phyloP scores from a whole-genome alignment of 2,329 filamentous ascomycete species.

The Fusarium transvaalense region DNA sequence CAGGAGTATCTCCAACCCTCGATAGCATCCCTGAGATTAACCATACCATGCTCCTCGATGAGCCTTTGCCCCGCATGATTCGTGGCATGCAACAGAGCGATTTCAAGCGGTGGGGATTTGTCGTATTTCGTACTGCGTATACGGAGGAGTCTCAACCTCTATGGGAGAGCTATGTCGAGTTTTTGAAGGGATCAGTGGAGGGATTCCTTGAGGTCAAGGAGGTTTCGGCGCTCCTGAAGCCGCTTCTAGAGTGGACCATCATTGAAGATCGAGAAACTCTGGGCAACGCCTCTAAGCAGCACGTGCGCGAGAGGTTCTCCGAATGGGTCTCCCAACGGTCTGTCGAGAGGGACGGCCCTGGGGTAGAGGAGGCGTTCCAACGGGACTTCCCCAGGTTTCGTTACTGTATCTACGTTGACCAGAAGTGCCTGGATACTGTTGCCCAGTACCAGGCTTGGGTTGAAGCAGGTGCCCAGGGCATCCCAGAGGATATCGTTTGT shows the following conservation, averaged over 20 bases:
- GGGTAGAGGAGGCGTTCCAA: background rate
- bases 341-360: background rate
- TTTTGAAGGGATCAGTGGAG: slow-evolving; percentile 21
- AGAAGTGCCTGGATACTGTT: slow-evolving; percentile 14
- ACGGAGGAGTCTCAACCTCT: slow-evolving; percentile 3
- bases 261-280: slow-evolving; percentile 13
- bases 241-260: slow-evolving; percentile 12
- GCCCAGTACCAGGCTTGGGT: background rate
- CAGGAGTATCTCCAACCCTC: slow-evolving; percentile 11
- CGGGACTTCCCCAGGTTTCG: background rate
- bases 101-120: slow-evolving; percentile 10
- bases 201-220: background rate
- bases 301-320: background rate
- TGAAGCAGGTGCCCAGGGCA: background rate
- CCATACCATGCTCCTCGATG: fast-evolving
- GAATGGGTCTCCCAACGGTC: background rate
- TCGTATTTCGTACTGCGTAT: slow-evolving; percentile 21
- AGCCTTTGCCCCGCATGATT: background rate
- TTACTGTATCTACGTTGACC: slow-evolving; percentile 6
- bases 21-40: slow-evolving; percentile 23
- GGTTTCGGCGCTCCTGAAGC: background rate
- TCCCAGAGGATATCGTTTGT: background rate
- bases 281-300: slow-evolving; percentile 4
- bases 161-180: slow-evolving; percentile 29
- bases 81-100: slow-evolving; percentile 1